Evolutionary conservation across 1,139 yeast genomes (phyloP).

Genomic region (Candida gigantensis): DNA sequence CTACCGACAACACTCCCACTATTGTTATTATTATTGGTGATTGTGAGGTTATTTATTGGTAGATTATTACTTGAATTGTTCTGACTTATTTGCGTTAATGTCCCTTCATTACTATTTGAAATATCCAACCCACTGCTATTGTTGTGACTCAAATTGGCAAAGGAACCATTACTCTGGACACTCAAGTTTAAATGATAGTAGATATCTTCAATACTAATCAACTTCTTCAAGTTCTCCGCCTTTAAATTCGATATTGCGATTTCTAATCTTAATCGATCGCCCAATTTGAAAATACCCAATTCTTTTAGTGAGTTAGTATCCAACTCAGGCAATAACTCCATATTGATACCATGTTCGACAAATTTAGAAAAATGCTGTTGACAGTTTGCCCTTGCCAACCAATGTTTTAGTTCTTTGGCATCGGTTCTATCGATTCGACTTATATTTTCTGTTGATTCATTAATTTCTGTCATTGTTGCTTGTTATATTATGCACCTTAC

Average conservation of each 20-base stretch:
- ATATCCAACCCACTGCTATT: slow-evolving; percentile 9
- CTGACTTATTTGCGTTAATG: slow-evolving; percentile 15
- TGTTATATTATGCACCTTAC: no score
- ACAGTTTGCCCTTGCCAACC: slow-evolving; percentile 40
- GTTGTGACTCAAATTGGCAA: slow-evolving; percentile 4
- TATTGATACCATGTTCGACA: slow-evolving; percentile 54
- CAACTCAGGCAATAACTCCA: slow-evolving; percentile 60
- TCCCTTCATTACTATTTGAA: slow-evolving; percentile 16
- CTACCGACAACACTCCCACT: slow-evolving; percentile 14
- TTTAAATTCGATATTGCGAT: slow-evolving; percentile 50
- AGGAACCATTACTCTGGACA: neutral
- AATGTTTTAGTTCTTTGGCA: slow-evolving; percentile 30
- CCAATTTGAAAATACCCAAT: slow-evolving; percentile 74
- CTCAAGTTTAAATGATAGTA: slow-evolving; percentile 13
- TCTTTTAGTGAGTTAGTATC: slow-evolving; percentile 72
- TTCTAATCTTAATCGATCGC: slow-evolving; percentile 74
- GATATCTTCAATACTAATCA: slow-evolving; percentile 34
- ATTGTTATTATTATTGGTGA: neutral
- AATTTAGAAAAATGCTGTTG: slow-evolving; percentile 38
- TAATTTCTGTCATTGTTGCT: neutral
- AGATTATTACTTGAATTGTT: slow-evolving; percentile 5
- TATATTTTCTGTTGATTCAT: slow-evolving; percentile 1
- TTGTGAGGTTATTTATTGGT: slow-evolving; percentile 2
- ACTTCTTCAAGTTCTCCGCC: slow-evolving; percentile 34
- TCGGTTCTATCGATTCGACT: slow-evolving; percentile 8